A percentile compares a stretch with the other conserved stretches of the same genome.
Evolutionary conservation across 2,329 filamentous ascomycete species (phyloP).

Genomic region (Trichoderma atroviride): DNA sequence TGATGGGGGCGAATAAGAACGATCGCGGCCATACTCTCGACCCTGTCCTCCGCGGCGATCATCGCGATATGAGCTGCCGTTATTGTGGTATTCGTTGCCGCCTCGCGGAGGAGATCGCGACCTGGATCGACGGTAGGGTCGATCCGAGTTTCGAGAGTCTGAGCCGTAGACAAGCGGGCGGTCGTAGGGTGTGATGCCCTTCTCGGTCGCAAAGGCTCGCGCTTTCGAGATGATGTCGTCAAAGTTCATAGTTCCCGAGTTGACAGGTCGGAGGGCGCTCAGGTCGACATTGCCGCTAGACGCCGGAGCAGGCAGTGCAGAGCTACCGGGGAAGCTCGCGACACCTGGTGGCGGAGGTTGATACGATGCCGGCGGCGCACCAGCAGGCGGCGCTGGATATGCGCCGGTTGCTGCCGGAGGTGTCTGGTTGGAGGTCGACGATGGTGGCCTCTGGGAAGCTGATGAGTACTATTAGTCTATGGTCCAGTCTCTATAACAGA

Average conservation of each 20-base stretch:
- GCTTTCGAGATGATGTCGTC: constrained; percentile 84
- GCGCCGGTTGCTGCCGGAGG: constrained; percentile 45
- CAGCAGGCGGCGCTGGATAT: constrained; percentile 44
- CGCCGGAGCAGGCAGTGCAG: constrained; percentile 65
- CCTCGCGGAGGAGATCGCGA: constrained; percentile 72
- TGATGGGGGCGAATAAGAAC: constrained; percentile 70
- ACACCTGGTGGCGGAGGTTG: constrained; percentile 44
- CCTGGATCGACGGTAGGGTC: constrained; percentile 66
- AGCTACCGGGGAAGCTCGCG: constrained; percentile 42
- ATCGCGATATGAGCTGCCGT: constrained; percentile 78
- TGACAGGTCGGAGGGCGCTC: constrained; percentile 76
- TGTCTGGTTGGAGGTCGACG: constrained; percentile 47
- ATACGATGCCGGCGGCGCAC: constrained; percentile 40
- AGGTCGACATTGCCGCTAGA: constrained; percentile 78
- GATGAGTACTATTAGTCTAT: constrained; percentile 9
- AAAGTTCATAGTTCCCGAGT: constrained; percentile 79
- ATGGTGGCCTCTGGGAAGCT: constrained; percentile 51
- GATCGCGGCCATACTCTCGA: constrained; percentile 59
- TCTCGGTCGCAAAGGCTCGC: constrained; percentile 78
- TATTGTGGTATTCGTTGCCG: constrained; percentile 57
- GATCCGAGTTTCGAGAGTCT: constrained; percentile 41
- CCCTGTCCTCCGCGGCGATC: constrained; percentile 69
- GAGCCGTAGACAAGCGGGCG: constrained; percentile 52
- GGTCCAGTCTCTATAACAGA: neutral
- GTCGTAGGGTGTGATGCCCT: constrained; percentile 68